These are phyloP conservation scores for Gonium pectorale DNA, from an alignment of 139 green algal genomes.

Conservation along the genomic window DNA sequence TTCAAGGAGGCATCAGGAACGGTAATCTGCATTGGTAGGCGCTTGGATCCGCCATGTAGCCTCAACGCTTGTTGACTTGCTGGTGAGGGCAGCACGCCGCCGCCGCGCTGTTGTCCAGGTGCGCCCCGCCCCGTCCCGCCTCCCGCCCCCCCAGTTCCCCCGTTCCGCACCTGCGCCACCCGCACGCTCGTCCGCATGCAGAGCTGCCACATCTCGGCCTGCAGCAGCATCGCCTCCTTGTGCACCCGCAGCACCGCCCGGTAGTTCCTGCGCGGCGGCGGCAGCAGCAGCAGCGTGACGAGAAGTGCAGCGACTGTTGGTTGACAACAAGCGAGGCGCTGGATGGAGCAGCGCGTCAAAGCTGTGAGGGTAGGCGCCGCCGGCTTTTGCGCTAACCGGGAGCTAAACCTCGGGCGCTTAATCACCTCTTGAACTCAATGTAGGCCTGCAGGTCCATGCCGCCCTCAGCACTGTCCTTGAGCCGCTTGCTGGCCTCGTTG, in stretches of 20 bases:
- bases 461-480: slow-evolving; percentile 40
- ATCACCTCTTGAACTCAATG: slow-evolving; percentile 54
- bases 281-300: too few relatives aligned
- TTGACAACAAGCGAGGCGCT: neutral
- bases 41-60: too few relatives aligned
- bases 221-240: slow-evolving; percentile 34
- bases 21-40: too few relatives aligned
- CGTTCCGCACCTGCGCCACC: neutral
- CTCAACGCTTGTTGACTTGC: too few relatives aligned
- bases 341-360: neutral
- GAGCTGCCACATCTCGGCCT: slow-evolving; percentile 43
- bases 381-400: too few relatives aligned
- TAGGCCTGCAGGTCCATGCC: slow-evolving; percentile 54
- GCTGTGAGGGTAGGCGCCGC: too few relatives aligned
- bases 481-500: slow-evolving; percentile 32
- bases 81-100: too few relatives aligned
- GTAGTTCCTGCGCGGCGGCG: too few relatives aligned
- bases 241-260: slow-evolving; percentile 41
- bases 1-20: too few relatives aligned
- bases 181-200: slow-evolving; percentile 20
- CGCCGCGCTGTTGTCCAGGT: too few relatives aligned
- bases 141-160: too few relatives aligned
- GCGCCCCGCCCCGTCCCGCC: too few relatives aligned
- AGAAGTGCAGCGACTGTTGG: neutral
- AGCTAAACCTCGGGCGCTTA: neutral